A percentile compares a stretch with the other conserved stretches of the same genome.
These are phyloP conservation scores for Chloranthus sessilifolius DNA, from an alignment of 164 flowering plant genomes.

Conservation along the genomic window DNA sequence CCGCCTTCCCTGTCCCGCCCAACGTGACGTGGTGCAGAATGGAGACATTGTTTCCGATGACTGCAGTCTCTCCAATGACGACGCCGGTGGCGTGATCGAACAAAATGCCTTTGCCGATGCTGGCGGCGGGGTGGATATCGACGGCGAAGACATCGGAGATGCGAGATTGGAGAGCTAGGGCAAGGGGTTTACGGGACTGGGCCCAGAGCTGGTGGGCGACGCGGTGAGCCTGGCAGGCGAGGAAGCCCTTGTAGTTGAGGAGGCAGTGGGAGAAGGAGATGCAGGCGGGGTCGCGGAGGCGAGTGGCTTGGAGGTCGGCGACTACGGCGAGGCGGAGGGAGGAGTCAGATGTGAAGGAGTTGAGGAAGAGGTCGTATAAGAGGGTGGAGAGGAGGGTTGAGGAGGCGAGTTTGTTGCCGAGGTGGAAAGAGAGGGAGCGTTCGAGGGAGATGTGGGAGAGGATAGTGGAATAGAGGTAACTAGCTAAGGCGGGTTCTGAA, in stretches of 20 bases:
- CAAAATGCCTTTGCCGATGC: conserved; percentile 45
- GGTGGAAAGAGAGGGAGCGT: conserved; percentile 62
- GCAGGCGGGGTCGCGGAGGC: conserved; percentile 78
- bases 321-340: conserved; percentile 55
- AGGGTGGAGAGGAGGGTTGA: conserved; percentile 83
- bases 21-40: conserved; percentile 62
- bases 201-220: conserved; percentile 57
- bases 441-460: conserved; percentile 71
- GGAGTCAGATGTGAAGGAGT: conserved; percentile 48
- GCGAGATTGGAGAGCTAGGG: conserved; percentile 53
- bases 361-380: conserved; percentile 76
- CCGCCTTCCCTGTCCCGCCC: conserved; percentile 57
- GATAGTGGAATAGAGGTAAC: conserved; percentile 78
- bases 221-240: conserved; percentile 64
- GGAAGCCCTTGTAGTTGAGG: conserved; percentile 84
- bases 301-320: conserved; percentile 78
- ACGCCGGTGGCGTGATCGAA: conserved; percentile 67
- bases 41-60: conserved; percentile 58
- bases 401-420: conserved; percentile 80
- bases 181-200: conserved; percentile 42
- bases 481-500: conserved; percentile 78
- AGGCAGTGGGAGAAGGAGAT: conserved; percentile 78
- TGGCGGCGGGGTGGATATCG: conserved; percentile 62
- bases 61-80: conserved; percentile 69
- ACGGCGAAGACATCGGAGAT: conserved; percentile 59